Base-by-base conservation (phyloP, 1,284 basidiomycete species). In the Apiotrichum brassicae region DNA sequence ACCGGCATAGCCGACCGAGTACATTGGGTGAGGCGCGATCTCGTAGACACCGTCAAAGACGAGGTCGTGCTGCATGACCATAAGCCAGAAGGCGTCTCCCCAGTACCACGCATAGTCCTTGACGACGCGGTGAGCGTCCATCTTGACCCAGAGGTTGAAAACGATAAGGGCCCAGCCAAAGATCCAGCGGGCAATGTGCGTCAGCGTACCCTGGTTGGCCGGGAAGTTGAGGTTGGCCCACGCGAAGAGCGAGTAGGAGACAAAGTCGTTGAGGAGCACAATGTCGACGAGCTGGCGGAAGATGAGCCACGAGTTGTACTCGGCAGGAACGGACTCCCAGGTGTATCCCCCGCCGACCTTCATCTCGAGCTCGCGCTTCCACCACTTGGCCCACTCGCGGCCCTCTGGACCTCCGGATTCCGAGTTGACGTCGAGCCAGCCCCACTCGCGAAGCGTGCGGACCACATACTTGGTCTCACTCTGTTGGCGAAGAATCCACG, bases 31-130 rank as follows among this genome's bases (percentile, higher is more conserved):
- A 6, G 75, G 76, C 0, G 76, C 76, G 36, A 76, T 71, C 58
- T 97, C 93, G 64, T 97, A 97, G 8, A 98, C 94, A 8, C 95
- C 95, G 68, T 98, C 93, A 68, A 98, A 98, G 5, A 97, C 86
- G 20, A 98, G 78, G 43, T 85, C 86, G 43, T 76, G 68, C 62
- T 81, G 76, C 55, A 79, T 74, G 49, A 77, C 76, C 52, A 72
- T 67, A 50, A 76, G 63, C 79, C 97, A 98, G 77, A 98, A 98
- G 43, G 87, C 87, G 66, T 98, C 94, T 18, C 94, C 94, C 94
- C 94, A 97, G 74, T 98, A 98, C 91, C 90, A 79, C n/a, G 79
- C 79, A 48, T 78, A 79, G 60, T 81, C 79, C 57, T 95, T 97
- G 55, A 98, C 92, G 45, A 98, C 90, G 43, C 90, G 81, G 71